These are phyloP conservation scores for Tilletiopsis washingtonensis DNA, from an alignment of 1,284 basidiomycete genomes.

Conservation along the genomic window DNA sequence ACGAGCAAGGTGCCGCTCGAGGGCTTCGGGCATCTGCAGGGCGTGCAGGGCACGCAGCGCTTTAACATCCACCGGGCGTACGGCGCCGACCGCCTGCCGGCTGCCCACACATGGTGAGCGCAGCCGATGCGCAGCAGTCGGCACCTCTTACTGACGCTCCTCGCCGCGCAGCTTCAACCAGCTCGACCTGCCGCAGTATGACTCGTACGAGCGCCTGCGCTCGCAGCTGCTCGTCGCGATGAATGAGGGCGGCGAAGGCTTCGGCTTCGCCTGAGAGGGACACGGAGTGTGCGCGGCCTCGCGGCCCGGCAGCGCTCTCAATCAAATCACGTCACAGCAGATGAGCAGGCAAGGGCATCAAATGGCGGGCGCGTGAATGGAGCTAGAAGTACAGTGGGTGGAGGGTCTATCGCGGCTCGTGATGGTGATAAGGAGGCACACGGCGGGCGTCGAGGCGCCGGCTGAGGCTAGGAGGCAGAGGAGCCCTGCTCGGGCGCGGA, in stretches of 20 bases:
- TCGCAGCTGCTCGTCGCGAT: constrained; percentile 32
- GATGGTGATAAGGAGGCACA: too few relatives aligned
- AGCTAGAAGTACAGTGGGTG: too few relatives aligned
- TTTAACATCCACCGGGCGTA: constrained; percentile 94
- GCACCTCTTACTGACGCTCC: background rate
- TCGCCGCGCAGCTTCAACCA: constrained; percentile 46
- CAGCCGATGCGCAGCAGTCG: background rate
- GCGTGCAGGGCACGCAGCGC: constrained; percentile 85
- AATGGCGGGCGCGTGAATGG: too few relatives aligned
- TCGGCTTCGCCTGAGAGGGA: constrained; percentile 45
- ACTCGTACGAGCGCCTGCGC: constrained; percentile 39
- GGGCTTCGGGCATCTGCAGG: constrained; percentile 85
- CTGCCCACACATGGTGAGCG: constrained; percentile 76
- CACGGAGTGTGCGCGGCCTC: too few relatives aligned
- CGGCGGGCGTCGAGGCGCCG: too few relatives aligned
- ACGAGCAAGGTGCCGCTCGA: constrained; percentile 85
- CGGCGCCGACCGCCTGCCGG: constrained; percentile 76
- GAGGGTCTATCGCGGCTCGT: too few relatives aligned
- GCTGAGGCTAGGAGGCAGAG: too few relatives aligned
- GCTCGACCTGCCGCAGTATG: constrained; percentile 46
- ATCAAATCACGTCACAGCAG: too few relatives aligned
- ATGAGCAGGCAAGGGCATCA: too few relatives aligned
- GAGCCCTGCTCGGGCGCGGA: too few relatives aligned
- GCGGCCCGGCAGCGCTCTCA: too few relatives aligned
- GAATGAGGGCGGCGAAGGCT: constrained; percentile 46